phyloP scores from a whole-genome alignment of 805 yeast species.

The Suhomyces emberorum region DNA sequence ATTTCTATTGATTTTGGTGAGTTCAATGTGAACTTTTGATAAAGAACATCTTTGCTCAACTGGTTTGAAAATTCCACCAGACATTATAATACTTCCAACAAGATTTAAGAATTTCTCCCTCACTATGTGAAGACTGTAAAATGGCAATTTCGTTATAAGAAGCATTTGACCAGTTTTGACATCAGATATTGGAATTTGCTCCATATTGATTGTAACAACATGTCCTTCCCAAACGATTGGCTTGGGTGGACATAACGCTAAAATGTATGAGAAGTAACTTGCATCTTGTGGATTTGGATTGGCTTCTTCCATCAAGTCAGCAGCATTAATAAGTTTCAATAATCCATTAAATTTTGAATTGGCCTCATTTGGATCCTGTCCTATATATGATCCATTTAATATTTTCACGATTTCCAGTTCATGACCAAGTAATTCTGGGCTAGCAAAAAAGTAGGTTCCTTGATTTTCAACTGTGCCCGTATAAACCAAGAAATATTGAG shows the following conservation, averaged over 20 bases:
- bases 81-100: constrained; percentile 51
- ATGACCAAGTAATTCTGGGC: constrained; percentile 48
- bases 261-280: constrained; percentile 53
- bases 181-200: constrained; percentile 48
- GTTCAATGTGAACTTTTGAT: constrained; percentile 67
- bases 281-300: constrained; percentile 4
- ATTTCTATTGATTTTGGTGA: constrained; percentile 60
- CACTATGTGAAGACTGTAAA: constrained; percentile 49
- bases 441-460: constrained; percentile 80
- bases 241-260: constrained; percentile 74
- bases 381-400: constrained; percentile 39
- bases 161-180: constrained; percentile 67
- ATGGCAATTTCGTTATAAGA: constrained; percentile 68
- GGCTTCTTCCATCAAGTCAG: constrained; percentile 4
- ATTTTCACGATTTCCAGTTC: constrained; percentile 38
- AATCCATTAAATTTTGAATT: constrained; percentile 27
- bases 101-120: constrained; percentile 55
- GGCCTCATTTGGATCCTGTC: constrained; percentile 29
- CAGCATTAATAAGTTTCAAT: constrained; percentile 8
- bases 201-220: constrained; percentile 53
- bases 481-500: constrained; percentile 73
- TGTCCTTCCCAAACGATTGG: constrained; percentile 92
- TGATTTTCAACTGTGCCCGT: constrained; percentile 68
- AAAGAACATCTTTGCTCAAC: constrained; percentile 69
- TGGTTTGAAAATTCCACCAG: constrained; percentile 33